Evolutionary conservation across 768 basidiomycete species (phyloP), one percentile per base, ranked within the genome.

Genomic region (Tylopilus rubrobrunneus): DNA sequence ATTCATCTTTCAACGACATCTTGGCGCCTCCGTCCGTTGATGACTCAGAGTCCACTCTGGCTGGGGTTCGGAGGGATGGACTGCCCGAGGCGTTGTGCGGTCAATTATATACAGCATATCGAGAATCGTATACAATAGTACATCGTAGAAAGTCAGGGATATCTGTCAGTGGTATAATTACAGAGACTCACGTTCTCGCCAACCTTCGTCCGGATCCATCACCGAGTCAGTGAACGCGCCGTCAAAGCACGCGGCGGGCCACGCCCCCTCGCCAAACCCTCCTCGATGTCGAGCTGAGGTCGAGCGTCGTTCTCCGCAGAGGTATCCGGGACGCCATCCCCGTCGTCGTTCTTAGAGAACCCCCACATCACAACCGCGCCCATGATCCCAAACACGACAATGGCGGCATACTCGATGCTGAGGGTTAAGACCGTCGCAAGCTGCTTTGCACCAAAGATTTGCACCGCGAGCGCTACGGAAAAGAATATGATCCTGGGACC

Each of bases 81-180:
- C 62, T 61, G 41, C 36, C 83, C 80, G 0, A 82, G 80, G 39
- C 76, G 73, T 61, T 88, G 87, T 1, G 84, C 77, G n/a, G 79
- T 79, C 85, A 88, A 82, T 59, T 74, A 2, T 25, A 25, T 25
- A 25, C 25, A 25, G 5, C 25, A 5, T 25, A 25, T 25, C 25
- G 25, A 25, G 25, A 25, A 25, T 25, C 25, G 5, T 25, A 25
- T 5, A 25, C 25, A n/a, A n/a, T n/a, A n/a, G n/a, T n/a, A n/a
- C 29, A 29, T 29, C 7, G 7, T 31, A 31, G 10, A 31, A 31
- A 31, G 29, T 31, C 29, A 31, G 29, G 10, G 29, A 31, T 31
- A 4, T 10, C 29, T 31, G 29, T 31, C 29, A 31, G 29, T 31
- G 29, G 10, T 31, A 31, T 10, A 31, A 31, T 31, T 7, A 31